These are phyloP conservation scores for Chaetothyriales sp. DNA, from an alignment of 2,329 filamentous ascomycete species.

Conservation along the genomic window DNA sequence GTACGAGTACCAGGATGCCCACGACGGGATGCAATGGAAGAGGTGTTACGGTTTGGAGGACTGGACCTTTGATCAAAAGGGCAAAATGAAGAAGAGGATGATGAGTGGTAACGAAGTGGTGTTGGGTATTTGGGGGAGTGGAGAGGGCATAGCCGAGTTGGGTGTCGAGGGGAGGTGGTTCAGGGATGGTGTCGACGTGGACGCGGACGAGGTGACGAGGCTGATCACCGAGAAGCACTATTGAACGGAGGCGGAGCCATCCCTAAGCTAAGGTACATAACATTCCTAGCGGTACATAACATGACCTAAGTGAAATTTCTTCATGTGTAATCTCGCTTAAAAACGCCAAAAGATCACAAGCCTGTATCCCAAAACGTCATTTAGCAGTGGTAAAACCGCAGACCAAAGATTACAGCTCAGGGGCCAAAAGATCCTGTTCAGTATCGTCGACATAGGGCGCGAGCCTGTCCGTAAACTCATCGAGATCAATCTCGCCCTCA, in stretches of 20 bases:
- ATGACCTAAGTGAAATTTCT: background rate
- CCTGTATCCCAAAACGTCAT: background rate
- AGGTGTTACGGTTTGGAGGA: conserved; percentile 63
- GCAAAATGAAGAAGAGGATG: conserved; percentile 35
- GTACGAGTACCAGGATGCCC: conserved; percentile 64
- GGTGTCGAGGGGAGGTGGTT: conserved; percentile 31
- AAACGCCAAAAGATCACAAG: background rate
- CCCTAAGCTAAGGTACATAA: background rate
- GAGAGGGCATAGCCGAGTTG: conserved; percentile 17
- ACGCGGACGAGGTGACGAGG: conserved; percentile 20
- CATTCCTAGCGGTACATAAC: background rate
- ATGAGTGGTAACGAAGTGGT: conserved; percentile 36
- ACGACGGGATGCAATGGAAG: conserved; percentile 58
- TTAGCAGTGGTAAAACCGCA: background rate
- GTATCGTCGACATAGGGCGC: conserved; percentile 30
- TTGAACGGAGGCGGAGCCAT: conserved; percentile 2
- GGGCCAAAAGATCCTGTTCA: background rate
- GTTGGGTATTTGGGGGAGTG: conserved; percentile 29
- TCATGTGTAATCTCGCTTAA: background rate
- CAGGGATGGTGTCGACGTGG: conserved; percentile 29
- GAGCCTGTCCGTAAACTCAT: conserved; percentile 47
- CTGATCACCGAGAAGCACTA: conserved; percentile 17
- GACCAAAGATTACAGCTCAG: conserved; percentile 18
- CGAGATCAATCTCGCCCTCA: conserved; percentile 36
- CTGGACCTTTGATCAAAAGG: conserved; percentile 32